Conservation (phyloP, 371 early-diverging fungal species). For the Saksenaea oblongispora region DNA sequence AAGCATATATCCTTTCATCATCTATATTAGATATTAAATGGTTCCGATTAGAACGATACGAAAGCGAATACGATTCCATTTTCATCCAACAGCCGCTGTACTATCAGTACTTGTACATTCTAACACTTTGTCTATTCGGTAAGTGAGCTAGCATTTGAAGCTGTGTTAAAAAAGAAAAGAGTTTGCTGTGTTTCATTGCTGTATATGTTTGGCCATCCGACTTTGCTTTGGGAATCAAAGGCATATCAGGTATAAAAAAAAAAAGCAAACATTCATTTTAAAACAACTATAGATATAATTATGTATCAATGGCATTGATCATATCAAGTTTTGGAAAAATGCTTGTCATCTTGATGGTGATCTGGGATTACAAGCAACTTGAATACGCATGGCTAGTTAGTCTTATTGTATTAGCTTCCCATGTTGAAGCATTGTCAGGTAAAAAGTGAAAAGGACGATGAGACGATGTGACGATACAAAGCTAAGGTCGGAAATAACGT, state of each 20-base stretch:
- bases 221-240: conserved; percentile 23
- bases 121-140: conserved; percentile 75
- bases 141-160: conserved; percentile 10
- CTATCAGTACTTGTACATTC: conserved; percentile 80
- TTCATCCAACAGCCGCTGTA: conserved; percentile 66
- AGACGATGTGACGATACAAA: neutral
- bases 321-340: conserved; percentile 91
- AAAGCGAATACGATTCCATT: conserved; percentile 46
- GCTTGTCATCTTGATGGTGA: conserved; percentile 87
- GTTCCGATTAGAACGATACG: conserved; percentile 81
- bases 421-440: conserved; percentile 86
- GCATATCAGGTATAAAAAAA: conserved; percentile 14
- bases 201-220: conserved; percentile 37
- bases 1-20: neutral
- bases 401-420: conserved; percentile 79
- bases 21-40: conserved; percentile 78
- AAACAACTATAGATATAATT: conserved; percentile 48
- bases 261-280: neutral
- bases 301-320: conserved; percentile 77
- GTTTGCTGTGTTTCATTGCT: conserved; percentile 49
- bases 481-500: neutral
- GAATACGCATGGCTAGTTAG: conserved; percentile 85
- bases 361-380: conserved; percentile 90
- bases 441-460: conserved; percentile 9
- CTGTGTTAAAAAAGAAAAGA: conserved; percentile 23